These are phyloP conservation scores for Colletotrichum plurivorum DNA, from an alignment of 2,329 filamentous ascomycete genomes.

Conservation along the genomic window DNA sequence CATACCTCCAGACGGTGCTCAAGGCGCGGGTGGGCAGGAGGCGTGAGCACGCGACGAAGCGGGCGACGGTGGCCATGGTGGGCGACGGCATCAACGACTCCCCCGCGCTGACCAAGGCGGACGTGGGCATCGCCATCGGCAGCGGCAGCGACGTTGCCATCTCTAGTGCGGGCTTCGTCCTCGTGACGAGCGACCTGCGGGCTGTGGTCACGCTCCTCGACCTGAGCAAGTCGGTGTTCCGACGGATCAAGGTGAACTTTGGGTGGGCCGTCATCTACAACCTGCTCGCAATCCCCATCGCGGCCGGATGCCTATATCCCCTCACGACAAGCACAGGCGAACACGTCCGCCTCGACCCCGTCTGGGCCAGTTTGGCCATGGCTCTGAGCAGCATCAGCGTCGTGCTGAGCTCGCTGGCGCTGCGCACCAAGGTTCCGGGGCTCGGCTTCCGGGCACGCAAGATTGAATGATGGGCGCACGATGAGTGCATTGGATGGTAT, in stretches of 20 bases:
- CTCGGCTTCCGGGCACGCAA: conserved; percentile 59
- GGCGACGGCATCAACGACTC: conserved; percentile 93
- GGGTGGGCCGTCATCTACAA: conserved; percentile 90
- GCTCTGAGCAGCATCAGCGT: conserved; percentile 93
- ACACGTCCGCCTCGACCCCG: conserved; percentile 79
- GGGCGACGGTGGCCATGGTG: conserved; percentile 81
- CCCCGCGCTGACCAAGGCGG: conserved; percentile 83
- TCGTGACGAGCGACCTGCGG: conserved; percentile 79
- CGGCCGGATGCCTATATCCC: conserved; percentile 82
- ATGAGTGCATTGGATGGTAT: background rate
- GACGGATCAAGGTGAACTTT: conserved; percentile 87
- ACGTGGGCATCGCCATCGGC: conserved; percentile 88
- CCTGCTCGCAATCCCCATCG: conserved; percentile 81
- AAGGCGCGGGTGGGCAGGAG: conserved; percentile 49
- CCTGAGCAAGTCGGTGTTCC: conserved; percentile 80
- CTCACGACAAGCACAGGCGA: conserved; percentile 59
- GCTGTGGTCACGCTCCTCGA: conserved; percentile 81
- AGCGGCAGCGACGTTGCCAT: conserved; percentile 89
- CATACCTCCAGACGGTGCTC: conserved; percentile 70
- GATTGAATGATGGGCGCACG: conserved; percentile 38
- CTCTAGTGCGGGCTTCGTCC: conserved; percentile 84
- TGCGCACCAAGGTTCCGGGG: conserved; percentile 67
- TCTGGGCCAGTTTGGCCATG: conserved; percentile 94
- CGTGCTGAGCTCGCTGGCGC: conserved; percentile 82
- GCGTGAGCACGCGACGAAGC: conserved; percentile 48